These are phyloP conservation scores for Rhizopus stolonifer DNA, from an alignment of 371 early-diverging fungal genomes.

Conservation along the genomic window DNA sequence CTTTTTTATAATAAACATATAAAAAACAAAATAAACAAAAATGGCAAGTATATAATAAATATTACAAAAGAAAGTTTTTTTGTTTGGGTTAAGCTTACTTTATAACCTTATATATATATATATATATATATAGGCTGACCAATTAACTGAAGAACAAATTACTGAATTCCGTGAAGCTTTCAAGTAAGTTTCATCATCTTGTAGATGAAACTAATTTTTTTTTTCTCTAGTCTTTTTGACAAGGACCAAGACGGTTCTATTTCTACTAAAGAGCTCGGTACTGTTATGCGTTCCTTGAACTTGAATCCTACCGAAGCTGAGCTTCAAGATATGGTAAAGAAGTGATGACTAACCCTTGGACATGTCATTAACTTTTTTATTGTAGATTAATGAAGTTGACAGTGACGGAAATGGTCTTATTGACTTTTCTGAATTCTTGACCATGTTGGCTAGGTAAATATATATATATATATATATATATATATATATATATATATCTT, in stretches of 20 bases:
- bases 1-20: too few relatives aligned
- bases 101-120: not conserved
- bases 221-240: slow-evolving; percentile 53
- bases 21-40: too few relatives aligned
- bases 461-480: not conserved
- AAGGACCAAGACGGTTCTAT: slow-evolving; percentile 95
- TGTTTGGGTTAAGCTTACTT: too few relatives aligned
- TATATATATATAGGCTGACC: slow-evolving; percentile 68
- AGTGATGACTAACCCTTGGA: not conserved
- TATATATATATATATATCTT: too few relatives aligned
- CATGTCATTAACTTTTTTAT: not conserved
- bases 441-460: slow-evolving; percentile 79
- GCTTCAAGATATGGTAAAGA: slow-evolving; percentile 70
- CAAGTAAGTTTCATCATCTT: slow-evolving; percentile 13
- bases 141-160: slow-evolving; percentile 91
- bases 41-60: too few relatives aligned
- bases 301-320: slow-evolving; percentile 83
- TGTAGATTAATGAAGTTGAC: slow-evolving; percentile 84
- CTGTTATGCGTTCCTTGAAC: slow-evolving; percentile 91
- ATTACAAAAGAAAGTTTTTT: too few relatives aligned
- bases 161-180: slow-evolving; percentile 68
- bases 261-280: slow-evolving; percentile 82
- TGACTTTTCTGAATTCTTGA: slow-evolving; percentile 91
- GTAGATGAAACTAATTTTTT: not conserved
- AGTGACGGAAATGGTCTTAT: slow-evolving; percentile 91